Base-by-base conservation (phyloP, 768 basidiomycete species). In the Wakefieldia striispora region DNA sequence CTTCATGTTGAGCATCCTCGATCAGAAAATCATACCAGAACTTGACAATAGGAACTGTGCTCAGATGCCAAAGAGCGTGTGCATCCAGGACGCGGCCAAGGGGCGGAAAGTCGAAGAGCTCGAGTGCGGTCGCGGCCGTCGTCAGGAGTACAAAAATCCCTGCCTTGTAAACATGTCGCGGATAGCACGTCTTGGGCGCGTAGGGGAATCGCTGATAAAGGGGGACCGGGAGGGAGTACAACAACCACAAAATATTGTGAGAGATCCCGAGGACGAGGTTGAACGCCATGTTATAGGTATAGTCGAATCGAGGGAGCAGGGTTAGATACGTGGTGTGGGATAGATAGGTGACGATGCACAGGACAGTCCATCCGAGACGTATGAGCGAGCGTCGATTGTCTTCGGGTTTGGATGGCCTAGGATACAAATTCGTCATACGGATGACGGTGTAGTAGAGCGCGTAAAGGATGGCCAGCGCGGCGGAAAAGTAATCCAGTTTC, bases 401-500 rank as follows among this genome's bases (percentile, higher is more conserved):
- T 53, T 20, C 65, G 54, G 40, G 66, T 65, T 47, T 69, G 64
- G 47, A 60, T 51, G 60, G 57, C 2, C 53, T 33, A 5, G 81
- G 71, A 61, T 92, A 92, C 43, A 94, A 70, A 58, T 87, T 83
- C 61, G 86, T 86, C 16, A 89, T 65, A 4, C 95, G 89, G 40
- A 93, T 72, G 57, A 83, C 75, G 21, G 87, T 81, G 65, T 80
- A 82, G 67, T 90, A 94, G 4, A 98, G 73, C 2, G 87, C 86
- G 56, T 80, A 88, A 21, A 94, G 65, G 55, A 97, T 94, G 12
- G 87, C 84, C 9, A 87, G 69, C 0, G 88, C 93, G 6, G 97
- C 97, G 3, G 91, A 91, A 66, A 97, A 97, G 67, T 99, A 99
- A 62, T 98, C 97, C 63, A 95, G 50, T 56, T 86, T 88, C 68